Evolutionary conservation across 192 early-diverging fungal species (phyloP), one percentile per base, ranked within the genome.

Genomic region (Coemansia biformis): DNA sequence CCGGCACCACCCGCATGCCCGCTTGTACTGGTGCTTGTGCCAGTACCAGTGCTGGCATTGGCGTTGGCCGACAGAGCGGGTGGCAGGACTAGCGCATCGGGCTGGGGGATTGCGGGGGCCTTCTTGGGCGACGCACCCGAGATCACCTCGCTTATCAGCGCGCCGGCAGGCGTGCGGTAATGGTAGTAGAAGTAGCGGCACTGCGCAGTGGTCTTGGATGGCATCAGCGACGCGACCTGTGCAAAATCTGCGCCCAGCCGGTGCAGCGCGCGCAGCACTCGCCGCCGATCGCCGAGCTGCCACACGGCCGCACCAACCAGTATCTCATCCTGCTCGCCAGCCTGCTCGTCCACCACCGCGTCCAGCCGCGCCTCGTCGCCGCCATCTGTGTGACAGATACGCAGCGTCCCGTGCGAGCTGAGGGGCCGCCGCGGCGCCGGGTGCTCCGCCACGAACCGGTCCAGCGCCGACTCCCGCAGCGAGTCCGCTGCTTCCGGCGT

Each of bases 101-200:
- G 49, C 21, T 45, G 37, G 8, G 42, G 11, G 0, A 43, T 37
- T 13, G 46, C 43, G 8, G 43, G 43, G 15, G 31, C 11, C 6
- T 32, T 18, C 15, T 10, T 1, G 13, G 26, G 43, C 26, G 16
- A 12, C 10, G 28, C 46, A 24, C 36, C 45, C 19, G 18, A 38
- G 15, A 64, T 51, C 10, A 51, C 36, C 37, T 63, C 59, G 39
- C 67, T 63, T 6, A 71, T 31, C 48, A 63, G 22, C 11, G 24
- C 23, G 8, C 67, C 67, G 1, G 34, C 38, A 11, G 67, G 67
- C 1, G 85, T 82, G 26, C 83, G 83, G 57, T 85, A 84, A 45
- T 86, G 81, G 58, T 83, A 77, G 52, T 83, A 90, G 54, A 86
- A 88, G 38, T 87, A 86, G 30, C 80, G 75, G 47, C 88, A 90